Evolutionary conservation across 2,329 filamentous ascomycete species (phyloP), one percentile per base, ranked within the genome.

Genomic region (Rhinocladiella similis): DNA sequence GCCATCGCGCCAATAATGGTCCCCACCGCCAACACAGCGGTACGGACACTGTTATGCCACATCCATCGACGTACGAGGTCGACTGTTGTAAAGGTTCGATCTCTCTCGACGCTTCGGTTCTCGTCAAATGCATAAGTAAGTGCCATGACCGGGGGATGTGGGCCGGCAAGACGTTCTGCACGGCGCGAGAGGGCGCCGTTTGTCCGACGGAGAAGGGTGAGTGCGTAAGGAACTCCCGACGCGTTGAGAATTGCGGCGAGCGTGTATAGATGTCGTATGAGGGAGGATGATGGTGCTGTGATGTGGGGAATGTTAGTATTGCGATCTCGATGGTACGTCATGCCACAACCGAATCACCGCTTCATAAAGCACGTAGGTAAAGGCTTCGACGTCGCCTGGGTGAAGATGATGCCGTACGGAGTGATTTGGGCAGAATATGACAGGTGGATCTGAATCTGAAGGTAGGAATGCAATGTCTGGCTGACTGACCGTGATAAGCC

Each of bases 41-140:
- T 61, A 43, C 58, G 19, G 16, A 61, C 19, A 47, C 47, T 47
- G 42, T 61, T 61, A 19, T 61, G 58, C 58, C 58, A 61, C n/a
- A 53, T 41, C 58, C 58, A 61, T 12, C 54, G 46, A 46, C 53
- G 47, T 4, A 61, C 49, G 22, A 57, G 19, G 25, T 52, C 42
- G 12, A 14, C 46, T 10, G 56, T 56, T 19, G 36, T 51, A 25
- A 46, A 56, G 36, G 38, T 52, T 14, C 43, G 22, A 4, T 61
- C 59, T 29, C 56, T 25, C 10, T 55, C 55, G 19, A 62, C 42
- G 35, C 55, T 58, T 20, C 55, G 48, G 22, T 39, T 51, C 50
- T 62, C 60, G 38, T 60, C 36, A 35, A 59, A 56, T 3, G 60
- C 60, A 39, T 62, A 62, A 9, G 54, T 57, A 19, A 62, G 36